Percentiles rank a stretch among this genome's conserved stretches.
Conservation (phyloP, 164 flowering plant species). For the Berberis vulgaris region DNA sequence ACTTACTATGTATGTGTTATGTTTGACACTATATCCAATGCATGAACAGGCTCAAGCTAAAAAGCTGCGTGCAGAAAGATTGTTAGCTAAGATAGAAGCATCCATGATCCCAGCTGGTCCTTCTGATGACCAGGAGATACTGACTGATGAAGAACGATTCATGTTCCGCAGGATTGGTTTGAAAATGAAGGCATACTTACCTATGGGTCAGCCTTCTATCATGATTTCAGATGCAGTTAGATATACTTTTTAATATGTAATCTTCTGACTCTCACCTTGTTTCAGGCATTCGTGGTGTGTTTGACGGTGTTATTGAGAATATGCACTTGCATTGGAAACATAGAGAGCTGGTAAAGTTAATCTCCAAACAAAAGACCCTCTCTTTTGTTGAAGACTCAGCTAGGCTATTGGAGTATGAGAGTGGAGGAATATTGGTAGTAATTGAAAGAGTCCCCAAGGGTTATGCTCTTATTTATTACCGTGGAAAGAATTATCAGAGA, state of each 20-base stretch:
- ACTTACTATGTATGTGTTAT: too few relatives aligned
- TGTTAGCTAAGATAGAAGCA: constrained; percentile 66
- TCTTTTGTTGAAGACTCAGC: constrained; percentile 93
- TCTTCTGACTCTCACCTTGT: background rate
- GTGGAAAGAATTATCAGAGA: constrained; percentile 89
- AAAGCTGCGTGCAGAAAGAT: constrained; percentile 70
- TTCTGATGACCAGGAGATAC: constrained; percentile 82
- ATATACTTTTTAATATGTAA: background rate
- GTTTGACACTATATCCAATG: constrained; percentile 12
- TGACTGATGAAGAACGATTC: constrained; percentile 87
- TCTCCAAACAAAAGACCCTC: constrained; percentile 78
- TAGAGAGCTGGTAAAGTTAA: constrained; percentile 90
- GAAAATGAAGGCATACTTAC: constrained; percentile 90
- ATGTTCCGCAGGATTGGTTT: constrained; percentile 91
- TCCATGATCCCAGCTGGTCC: constrained; percentile 86
- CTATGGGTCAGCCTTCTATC: constrained; percentile 50
- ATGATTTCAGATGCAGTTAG: constrained; percentile 1
- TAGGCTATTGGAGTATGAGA: constrained; percentile 82
- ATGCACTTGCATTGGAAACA: constrained; percentile 99
- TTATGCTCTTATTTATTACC: constrained; percentile 78
- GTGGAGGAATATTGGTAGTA: constrained; percentile 88
- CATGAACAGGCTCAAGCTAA: constrained; percentile 75
- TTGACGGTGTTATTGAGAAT: constrained; percentile 96
- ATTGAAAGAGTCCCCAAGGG: constrained; percentile 96
- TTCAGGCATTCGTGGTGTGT: constrained; percentile 96